Evolutionary conservation across 768 basidiomycete species (phyloP), one percentile per base, ranked within the genome.

Genomic region (Lactarius evosmus): DNA sequence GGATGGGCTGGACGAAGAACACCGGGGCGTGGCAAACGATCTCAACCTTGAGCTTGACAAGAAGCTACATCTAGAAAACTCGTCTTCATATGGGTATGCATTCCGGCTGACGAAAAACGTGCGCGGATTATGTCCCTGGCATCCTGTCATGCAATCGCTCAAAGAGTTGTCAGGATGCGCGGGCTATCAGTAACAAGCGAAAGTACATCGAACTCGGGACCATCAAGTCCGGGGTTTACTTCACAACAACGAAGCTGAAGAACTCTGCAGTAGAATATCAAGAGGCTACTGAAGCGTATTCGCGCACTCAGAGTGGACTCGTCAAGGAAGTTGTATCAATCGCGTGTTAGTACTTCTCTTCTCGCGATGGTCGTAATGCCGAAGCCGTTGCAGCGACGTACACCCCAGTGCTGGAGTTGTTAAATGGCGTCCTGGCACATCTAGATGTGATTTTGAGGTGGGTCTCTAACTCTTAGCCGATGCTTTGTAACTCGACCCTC

Each of bases 31-130:
- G 0, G 89, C 89, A 7, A 74, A 79, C 7, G 90, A 91, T 41
- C 79, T 98, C 7, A 83, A 80, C 9, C 69, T 99, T 11, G 94
- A 96, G 17, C 82, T 93, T 2, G 92, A 97, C 74, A 96, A 96
- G 78, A 98, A 98, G 76, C 75, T 98, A 12, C 97, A 98, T 74
- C 78, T 99, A 32, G 97, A 99, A 77, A 95, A 95, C 69, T 91
- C 89, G 58, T 82, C 83, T 61, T 83, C 85, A 1, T 93, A 96
- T 71, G 94, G 95, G 2, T 96, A 98, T 73, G 95, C 91, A 70
- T 92, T 98, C 76, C 78, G 97, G 30, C 73, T 98, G 50, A 95
- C 95, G 1, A 95, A 97, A 72, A 91, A 87, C 66, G 96, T 95
- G 67, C 59, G 86, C 77, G 7, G 14, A 25, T 25, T 7, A 30